Evolutionary conservation across 306 rosid genomes (phyloP), one percentile per base, ranked within the genome.

Genomic region (Heteromeles arbutifolia): DNA sequence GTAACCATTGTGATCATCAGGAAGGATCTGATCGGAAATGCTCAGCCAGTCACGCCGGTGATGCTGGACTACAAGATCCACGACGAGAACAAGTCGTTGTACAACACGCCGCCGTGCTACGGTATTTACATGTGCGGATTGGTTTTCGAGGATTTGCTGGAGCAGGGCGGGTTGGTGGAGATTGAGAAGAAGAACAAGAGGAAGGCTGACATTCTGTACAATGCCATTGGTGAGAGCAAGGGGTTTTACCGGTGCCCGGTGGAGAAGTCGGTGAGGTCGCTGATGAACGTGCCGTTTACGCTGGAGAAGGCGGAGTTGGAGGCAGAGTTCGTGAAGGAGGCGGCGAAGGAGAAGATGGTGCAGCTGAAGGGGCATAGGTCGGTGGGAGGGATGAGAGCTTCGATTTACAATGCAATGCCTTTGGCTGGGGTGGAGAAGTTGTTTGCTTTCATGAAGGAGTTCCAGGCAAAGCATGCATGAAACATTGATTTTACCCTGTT

Each of bases 331-430:
- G 82, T 95, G 41, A 95, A 95, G 90, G 99, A 95, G 80, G 97
- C 99, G 34, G 88, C 96, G 1, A 85, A 88, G 83, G 93, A 95
- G 79, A 88, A 84, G 77, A 95, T 95, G 99, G 82, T 95, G 65
- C 97, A 95, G 86, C 99, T 95, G 18, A 95, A 95, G 87, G 97
- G 99, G 5, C 99, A 95, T 62, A 87, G 97, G 72, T 92, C 97
- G 0, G 97, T 95, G 65, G 99, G 99, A 61, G 99, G 99, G 0
- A 92, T 95, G 96, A 82, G 97, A 69, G 99, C 99, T 71, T 95
- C 99, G 0, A 95, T 95, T 41, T 95, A 95, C 79, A 95, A 95
- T 79, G 99, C 99, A 8, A 92, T 95, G 99, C 92, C 99, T 43
- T 84, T 92, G 85, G 92, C 99, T 81, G 99, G 99, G 15, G 97